phyloP scores from a whole-genome alignment of 2,329 filamentous ascomycete genomes.

The Allantophomopsis cytisporea region DNA sequence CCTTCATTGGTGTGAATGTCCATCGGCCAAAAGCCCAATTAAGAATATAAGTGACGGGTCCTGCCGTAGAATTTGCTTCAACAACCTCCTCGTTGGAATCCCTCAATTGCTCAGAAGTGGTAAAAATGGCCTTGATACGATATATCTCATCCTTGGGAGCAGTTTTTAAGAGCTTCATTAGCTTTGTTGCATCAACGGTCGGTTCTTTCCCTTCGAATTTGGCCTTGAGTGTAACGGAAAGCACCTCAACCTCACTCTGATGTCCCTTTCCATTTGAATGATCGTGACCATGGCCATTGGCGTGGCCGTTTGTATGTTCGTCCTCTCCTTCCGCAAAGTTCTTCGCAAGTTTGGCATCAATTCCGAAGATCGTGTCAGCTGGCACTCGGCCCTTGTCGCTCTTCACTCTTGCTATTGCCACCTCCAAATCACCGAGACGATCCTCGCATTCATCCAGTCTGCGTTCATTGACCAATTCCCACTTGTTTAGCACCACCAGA shows the following conservation, averaged over 20 bases:
- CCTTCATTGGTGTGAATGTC: constrained; percentile 62
- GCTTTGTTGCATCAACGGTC: constrained; percentile 41
- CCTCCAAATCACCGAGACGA: constrained; percentile 52
- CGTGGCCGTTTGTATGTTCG: constrained; percentile 16
- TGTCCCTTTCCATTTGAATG: constrained; percentile 40
- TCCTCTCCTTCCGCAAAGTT: constrained; percentile 27
- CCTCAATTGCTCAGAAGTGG: constrained; percentile 28
- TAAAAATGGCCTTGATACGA: constrained; percentile 68
- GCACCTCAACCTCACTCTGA: constrained; percentile 76
- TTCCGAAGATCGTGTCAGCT: constrained; percentile 69
- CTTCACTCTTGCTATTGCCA: constrained; percentile 64
- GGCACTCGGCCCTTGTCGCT: constrained; percentile 69
- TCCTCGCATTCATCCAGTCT: constrained; percentile 52
- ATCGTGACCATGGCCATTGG: constrained; percentile 18
- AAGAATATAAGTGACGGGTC: constrained; percentile 59
- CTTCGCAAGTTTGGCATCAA: constrained; percentile 68
- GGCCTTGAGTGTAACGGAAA: constrained; percentile 60
- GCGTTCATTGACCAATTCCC: constrained; percentile 48
- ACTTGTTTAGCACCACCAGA: constrained; percentile 61
- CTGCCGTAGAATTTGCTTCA: constrained; percentile 16
- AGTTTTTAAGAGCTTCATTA: constrained; percentile 52
- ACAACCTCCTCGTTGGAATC: constrained; percentile 35
- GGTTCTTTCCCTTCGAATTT: constrained; percentile 14
- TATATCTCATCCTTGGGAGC: constrained; percentile 92
- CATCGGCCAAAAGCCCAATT: constrained; percentile 98